Percentiles rank a stretch among this genome's conserved stretches.
These are phyloP conservation scores for Backusella psychrophila DNA, from an alignment of 192 early-diverging fungal species.

Conservation along the genomic window DNA sequence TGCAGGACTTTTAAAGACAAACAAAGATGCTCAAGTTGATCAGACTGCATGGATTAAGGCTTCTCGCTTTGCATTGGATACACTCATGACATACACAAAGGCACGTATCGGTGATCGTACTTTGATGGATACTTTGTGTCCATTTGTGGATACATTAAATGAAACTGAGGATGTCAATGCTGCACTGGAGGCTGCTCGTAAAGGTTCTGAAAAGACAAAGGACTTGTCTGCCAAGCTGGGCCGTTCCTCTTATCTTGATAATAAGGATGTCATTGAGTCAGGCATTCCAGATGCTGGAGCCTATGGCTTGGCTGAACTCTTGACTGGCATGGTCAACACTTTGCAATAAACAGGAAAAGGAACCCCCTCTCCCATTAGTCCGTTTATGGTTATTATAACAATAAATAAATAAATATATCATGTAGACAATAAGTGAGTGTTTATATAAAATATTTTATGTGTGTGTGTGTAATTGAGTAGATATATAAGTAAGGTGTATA, in stretches of 20 bases:
- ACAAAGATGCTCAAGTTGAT: slow-evolving; percentile 7
- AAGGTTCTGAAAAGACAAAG: slow-evolving; percentile 55
- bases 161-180: slow-evolving; percentile 35
- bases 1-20: slow-evolving; percentile 38
- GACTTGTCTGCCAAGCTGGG: slow-evolving; percentile 61
- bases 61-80: slow-evolving; percentile 54
- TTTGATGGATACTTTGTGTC: slow-evolving; percentile 67
- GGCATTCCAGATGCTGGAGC: slow-evolving; percentile 59
- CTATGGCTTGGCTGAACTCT: slow-evolving; percentile 54
- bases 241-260: slow-evolving; percentile 60
- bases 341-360: background rate
- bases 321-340: slow-evolving; percentile 42
- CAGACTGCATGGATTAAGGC: slow-evolving; percentile 33
- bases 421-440: background rate
- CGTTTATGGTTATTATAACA: background rate
- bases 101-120: slow-evolving; percentile 74
- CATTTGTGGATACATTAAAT: slow-evolving; percentile 53
- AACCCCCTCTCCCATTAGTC: background rate
- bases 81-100: slow-evolving; percentile 62
- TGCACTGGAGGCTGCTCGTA: slow-evolving; percentile 50
- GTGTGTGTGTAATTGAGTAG: no score
- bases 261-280: slow-evolving; percentile 34
- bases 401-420: background rate
- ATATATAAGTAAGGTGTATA: no score
- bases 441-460: background rate